Base-by-base conservation (phyloP, 148 eudicot genomes). In the Polygonum maritimum region DNA sequence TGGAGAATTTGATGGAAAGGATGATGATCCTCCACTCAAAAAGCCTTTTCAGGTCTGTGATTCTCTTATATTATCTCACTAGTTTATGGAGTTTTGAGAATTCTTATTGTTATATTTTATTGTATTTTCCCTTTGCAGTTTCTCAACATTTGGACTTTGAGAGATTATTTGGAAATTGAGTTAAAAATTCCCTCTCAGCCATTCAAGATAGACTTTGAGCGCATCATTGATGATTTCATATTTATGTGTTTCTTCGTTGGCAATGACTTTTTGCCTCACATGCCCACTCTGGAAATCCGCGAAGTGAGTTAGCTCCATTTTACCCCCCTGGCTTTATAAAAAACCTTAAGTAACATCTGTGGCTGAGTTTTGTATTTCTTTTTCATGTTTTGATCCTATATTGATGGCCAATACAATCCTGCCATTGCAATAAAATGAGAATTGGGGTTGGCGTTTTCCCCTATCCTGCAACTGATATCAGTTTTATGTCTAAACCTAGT, bases 181-280 rank as follows among this genome's bases (percentile, higher is more conserved):
- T 77, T 95, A 83, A 87, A 91, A 77, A 88, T 95, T 82, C 94
- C 97, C 13, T 81, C 88, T 62, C 85, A 81, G 38, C 88, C 90
- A 58, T 83, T 84, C 36, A 75, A 85, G 85, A 82, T 89, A 72
- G 92, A 95, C 80, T 77, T 95, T 39, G 99, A 95, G 86, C 69
- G 97, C 81, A 86, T 95, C 75, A 76, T 95, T 35, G 99, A 92
- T 80, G 99, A 95, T 81, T 95, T 95, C 78, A 87, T 95, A 82
- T 95, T 95, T 84, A 92, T 95, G 36, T 95, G 99, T 81, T 95
- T 95, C 86, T 95, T 95, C 81, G 98, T 95, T 14, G 98, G 98
- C 78, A 95, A 95, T 85, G 98, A 95, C 63, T 95, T 95, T 75
- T 81, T 92, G 75, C 98, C 99, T 26, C 99, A 95, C 81, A 92